A percentile compares a stretch with the other conserved stretches of the same genome.
Conservation (phyloP, 768 basidiomycete genomes). For the Galerina marginata region DNA sequence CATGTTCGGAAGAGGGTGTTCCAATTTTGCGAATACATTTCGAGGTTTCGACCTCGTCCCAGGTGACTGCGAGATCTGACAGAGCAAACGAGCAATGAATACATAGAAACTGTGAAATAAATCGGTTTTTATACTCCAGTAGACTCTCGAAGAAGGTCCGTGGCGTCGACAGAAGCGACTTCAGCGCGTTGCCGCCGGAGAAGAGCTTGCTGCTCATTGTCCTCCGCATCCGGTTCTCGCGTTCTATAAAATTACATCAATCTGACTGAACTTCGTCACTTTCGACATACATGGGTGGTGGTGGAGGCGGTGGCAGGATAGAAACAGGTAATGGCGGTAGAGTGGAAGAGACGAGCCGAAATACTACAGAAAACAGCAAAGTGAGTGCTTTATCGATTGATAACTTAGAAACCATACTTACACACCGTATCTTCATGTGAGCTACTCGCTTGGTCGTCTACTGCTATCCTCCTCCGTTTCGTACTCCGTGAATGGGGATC, state of each 20-base stretch:
- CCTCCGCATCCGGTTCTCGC: conserved; percentile 56
- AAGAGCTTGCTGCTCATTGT: conserved; percentile 47
- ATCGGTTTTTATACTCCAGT: conserved; percentile 13
- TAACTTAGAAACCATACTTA: conserved; percentile 16
- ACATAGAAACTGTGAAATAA: background rate
- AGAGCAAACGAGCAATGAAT: background rate
- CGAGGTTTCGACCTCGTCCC: background rate
- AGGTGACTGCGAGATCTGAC: background rate
- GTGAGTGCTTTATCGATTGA: conserved; percentile 5
- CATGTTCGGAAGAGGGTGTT: conserved; percentile 25
- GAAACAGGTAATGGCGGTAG: conserved; percentile 44
- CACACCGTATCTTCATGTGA: conserved; percentile 20
- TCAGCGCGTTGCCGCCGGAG: conserved; percentile 44
- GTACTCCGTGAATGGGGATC: background rate
- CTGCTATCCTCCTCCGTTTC: conserved; percentile 11
- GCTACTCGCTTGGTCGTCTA: background rate
- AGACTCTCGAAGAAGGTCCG: conserved; percentile 33
- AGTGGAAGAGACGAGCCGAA: conserved; percentile 53
- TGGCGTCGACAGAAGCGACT: conserved; percentile 45
- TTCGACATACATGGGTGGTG: conserved; percentile 41
- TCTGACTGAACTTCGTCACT: too few relatives aligned
- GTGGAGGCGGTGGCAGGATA: conserved; percentile 48
- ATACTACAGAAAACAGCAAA: conserved; percentile 37
- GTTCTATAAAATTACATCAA: conserved; percentile 35
- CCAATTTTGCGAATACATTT: background rate